A percentile compares a stretch with the other conserved stretches of the same genome.
Conservation (phyloP, 345 rosid genomes). For the Ceriops decandra region DNA sequence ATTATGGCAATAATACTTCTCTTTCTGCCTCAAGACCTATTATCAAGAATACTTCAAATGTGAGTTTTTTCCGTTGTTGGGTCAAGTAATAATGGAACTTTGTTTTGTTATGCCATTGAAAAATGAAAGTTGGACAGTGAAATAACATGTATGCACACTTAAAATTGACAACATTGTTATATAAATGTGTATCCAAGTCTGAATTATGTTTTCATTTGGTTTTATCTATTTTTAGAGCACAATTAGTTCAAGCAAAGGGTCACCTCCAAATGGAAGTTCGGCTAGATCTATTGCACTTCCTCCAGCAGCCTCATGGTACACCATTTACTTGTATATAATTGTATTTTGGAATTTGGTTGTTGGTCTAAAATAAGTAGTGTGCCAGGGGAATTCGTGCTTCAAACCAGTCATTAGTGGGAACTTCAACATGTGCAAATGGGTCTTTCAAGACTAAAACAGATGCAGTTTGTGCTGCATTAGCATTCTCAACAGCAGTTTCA, state of each 20-base stretch:
- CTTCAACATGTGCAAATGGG: slow-evolving; percentile 48
- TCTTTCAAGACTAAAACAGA: slow-evolving; percentile 49
- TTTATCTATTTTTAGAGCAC: slow-evolving; percentile 39
- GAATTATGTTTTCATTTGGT: no score
- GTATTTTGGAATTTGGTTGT: neutral
- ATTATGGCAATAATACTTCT: slow-evolving; percentile 41
- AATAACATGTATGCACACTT: neutral
- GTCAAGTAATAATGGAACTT: neutral
- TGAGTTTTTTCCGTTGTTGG: slow-evolving; percentile 33
- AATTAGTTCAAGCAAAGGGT: slow-evolving; percentile 33
- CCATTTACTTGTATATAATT: neutral
- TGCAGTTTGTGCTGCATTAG: slow-evolving; percentile 24
- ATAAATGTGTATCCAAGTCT: neutral
- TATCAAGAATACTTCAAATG: slow-evolving; percentile 49
- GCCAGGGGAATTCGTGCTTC: slow-evolving; percentile 60
- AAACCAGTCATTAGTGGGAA: slow-evolving; percentile 38
- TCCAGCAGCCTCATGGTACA: slow-evolving; percentile 87
- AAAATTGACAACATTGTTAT: neutral
- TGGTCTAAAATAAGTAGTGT: slow-evolving; percentile 13
- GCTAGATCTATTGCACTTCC: slow-evolving; percentile 63
- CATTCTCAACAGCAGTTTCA: slow-evolving; percentile 43
- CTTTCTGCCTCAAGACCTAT: slow-evolving; percentile 47
- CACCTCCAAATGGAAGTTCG: slow-evolving; percentile 63
- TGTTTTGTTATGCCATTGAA: neutral
- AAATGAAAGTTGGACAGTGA: neutral